These are phyloP conservation scores for Aspergillus carbonarius DNA, from an alignment of 2,329 filamentous ascomycete genomes.

Conservation along the genomic window DNA sequence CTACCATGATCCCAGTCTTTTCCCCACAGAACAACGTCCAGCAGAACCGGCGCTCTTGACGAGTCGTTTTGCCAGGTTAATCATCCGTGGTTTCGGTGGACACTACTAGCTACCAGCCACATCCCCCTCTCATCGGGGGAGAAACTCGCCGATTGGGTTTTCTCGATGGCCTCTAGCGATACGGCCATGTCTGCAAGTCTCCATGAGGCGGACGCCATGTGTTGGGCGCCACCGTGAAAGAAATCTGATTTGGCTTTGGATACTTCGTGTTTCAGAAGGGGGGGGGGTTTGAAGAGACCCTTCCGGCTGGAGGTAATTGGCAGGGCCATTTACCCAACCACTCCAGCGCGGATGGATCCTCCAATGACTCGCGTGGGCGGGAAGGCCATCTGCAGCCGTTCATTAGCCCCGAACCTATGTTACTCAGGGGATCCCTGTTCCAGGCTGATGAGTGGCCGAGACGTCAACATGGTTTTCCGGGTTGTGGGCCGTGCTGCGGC, in stretches of 20 bases:
- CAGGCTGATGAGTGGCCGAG: conserved; percentile 4
- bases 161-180: not conserved
- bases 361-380: conserved; percentile 5
- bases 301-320: not conserved
- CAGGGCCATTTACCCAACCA: not conserved
- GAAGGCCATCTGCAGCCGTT: conserved; percentile 9
- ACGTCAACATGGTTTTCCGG: conserved; percentile 6
- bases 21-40: not conserved
- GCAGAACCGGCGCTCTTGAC: not conserved
- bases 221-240: not conserved
- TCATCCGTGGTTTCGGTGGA: not conserved
- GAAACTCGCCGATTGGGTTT: not conserved
- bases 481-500: conserved; percentile 10
- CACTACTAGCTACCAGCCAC: not conserved
- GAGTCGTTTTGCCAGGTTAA: not conserved
- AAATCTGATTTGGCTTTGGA: not conserved
- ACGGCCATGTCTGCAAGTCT: not conserved
- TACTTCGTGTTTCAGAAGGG: not conserved
- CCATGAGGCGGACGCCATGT: not conserved
- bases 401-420: conserved; percentile 12
- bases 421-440: conserved; percentile 11
- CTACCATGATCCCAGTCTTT: not conserved
- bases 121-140: not conserved
- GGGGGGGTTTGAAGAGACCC: not conserved
- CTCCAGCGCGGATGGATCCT: not conserved